A percentile compares a stretch with the other conserved stretches of the same genome.
phyloP scores from a whole-genome alignment of 805 yeast species.

The Cyberlindnera misumaiensis region DNA sequence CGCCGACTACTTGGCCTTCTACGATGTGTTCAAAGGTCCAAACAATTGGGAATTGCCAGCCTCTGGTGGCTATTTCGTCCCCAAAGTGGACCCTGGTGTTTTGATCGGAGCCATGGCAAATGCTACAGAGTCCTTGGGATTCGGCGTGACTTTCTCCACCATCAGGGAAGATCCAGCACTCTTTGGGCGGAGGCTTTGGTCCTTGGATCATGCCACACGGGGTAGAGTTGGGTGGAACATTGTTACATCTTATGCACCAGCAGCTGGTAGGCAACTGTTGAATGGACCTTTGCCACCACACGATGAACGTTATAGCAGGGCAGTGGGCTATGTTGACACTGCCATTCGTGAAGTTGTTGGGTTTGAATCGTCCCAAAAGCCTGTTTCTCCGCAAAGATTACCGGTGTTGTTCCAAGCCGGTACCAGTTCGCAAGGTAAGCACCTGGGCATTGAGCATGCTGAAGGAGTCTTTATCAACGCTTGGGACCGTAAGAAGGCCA shows the following conservation, averaged over 20 bases:
- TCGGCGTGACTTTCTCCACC: conserved; percentile 38
- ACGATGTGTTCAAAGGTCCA: conserved; percentile 36
- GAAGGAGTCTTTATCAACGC: conserved; percentile 34
- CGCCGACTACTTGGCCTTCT: conserved; percentile 35
- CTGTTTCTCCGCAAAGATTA: conserved; percentile 36
- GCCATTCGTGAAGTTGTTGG: conserved; percentile 39
- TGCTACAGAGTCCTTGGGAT: conserved; percentile 32
- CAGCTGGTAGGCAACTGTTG: conserved; percentile 34
- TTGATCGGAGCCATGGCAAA: conserved; percentile 31
- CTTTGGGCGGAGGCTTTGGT: conserved; percentile 25
- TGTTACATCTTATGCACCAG: conserved; percentile 37
- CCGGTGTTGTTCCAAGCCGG: conserved; percentile 41
- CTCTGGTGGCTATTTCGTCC: conserved; percentile 22
- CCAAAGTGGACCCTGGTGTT: conserved; percentile 30
- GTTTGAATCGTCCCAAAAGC: conserved; percentile 9
- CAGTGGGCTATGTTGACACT: conserved; percentile 35
- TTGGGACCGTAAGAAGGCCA: conserved; percentile 27
- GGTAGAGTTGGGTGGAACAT: conserved; percentile 44
- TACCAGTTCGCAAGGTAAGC: conserved; percentile 32
- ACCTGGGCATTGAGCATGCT: conserved; percentile 37
- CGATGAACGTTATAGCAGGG: conserved; percentile 34
- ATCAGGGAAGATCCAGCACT: conserved; percentile 37
- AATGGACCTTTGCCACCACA: conserved; percentile 29
- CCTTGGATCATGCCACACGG: conserved; percentile 35
- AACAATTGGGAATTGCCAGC: conserved; percentile 28